Evolutionary conservation across 2,329 filamentous ascomycete species (phyloP).

Genomic region (Stagonosporopsis rhizophila): DNA sequence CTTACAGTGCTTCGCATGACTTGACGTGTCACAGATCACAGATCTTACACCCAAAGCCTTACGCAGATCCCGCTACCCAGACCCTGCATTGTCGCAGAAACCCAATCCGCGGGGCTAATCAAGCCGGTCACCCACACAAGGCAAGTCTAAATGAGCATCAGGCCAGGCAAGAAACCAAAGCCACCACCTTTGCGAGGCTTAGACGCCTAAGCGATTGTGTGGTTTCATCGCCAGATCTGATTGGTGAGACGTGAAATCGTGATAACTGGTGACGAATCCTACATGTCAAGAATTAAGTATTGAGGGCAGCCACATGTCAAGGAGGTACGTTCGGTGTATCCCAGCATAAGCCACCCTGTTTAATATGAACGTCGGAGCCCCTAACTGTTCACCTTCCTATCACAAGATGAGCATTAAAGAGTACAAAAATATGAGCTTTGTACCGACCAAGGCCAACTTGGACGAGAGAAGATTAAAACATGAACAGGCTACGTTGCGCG

Average conservation of each 20-base stretch:
- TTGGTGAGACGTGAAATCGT: slow-evolving; percentile 8
- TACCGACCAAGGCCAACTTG: background rate
- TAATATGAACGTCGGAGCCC: slow-evolving; percentile 5
- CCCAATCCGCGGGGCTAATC: slow-evolving; percentile 6
- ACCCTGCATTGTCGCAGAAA: slow-evolving; percentile 2
- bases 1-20: background rate
- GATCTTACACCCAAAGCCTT: slow-evolving; percentile 6
- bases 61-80: slow-evolving; percentile 6
- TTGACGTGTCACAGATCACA: slow-evolving; percentile 1
- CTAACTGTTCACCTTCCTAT: slow-evolving; percentile 1
- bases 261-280: background rate
- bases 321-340: background rate
- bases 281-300: slow-evolving; percentile 4
- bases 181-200: slow-evolving; percentile 9
- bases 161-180: slow-evolving; percentile 7
- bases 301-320: background rate
- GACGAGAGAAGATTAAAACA: slow-evolving; percentile 1
- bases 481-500: slow-evolving; percentile 3
- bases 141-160: slow-evolving; percentile 15
- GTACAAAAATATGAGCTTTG: slow-evolving; percentile 2
- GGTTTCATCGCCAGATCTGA: background rate
- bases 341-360: background rate
- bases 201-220: slow-evolving; percentile 10
- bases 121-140: slow-evolving; percentile 5
- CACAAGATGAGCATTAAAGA: slow-evolving; percentile 10